Conservation (phyloP, 306 rosid species). For the Ziziphus jujuba region DNA sequence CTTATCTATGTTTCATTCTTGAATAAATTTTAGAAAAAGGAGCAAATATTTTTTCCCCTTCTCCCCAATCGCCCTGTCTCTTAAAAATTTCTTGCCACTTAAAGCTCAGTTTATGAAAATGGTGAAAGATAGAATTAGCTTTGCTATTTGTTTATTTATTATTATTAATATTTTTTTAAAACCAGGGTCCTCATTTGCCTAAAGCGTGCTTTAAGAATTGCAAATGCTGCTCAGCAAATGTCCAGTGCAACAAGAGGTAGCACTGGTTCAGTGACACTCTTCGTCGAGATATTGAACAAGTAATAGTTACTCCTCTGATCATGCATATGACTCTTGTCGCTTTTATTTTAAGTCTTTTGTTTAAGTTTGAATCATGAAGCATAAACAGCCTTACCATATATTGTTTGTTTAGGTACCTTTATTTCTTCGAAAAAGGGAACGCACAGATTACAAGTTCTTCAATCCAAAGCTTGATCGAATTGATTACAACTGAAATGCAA, state of each 20-base stretch:
- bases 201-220: slow-evolving; percentile 87
- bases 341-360: background rate
- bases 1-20: no score
- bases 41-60: no score
- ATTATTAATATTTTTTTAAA: background rate
- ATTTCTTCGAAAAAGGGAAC: slow-evolving; percentile 94
- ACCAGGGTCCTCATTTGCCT: slow-evolving; percentile 86
- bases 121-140: no score
- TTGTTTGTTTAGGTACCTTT: slow-evolving; percentile 60
- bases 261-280: slow-evolving; percentile 79
- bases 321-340: no score
- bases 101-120: no score
- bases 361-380: slow-evolving; percentile 4
- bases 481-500: slow-evolving; percentile 85
- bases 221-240: slow-evolving; percentile 96
- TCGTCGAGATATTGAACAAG: slow-evolving; percentile 94
- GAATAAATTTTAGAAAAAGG: no score
- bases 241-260: slow-evolving; percentile 78
- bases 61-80: no score
- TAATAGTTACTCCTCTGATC: slow-evolving; percentile 33
- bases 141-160: no score
- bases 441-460: slow-evolving; percentile 76
- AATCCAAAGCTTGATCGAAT: slow-evolving; percentile 76
- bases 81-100: no score
- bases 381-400: background rate